Conservation (phyloP, 2,329 filamentous ascomycete species). For the Ceratocystis eucalypticola region DNA sequence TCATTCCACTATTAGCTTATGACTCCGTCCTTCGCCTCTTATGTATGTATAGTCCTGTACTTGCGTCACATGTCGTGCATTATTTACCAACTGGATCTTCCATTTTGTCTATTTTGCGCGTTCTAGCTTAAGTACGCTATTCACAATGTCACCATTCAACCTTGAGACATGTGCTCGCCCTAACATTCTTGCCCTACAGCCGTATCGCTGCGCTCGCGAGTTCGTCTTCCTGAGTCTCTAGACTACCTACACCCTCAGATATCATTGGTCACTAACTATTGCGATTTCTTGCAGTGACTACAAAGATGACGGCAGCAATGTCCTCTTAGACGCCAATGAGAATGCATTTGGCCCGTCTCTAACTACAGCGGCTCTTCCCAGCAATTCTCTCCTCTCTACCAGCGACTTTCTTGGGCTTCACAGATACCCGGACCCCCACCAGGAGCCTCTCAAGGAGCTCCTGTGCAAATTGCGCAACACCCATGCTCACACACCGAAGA, state of each 20-base stretch:
- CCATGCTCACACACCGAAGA: conserved; percentile 60
- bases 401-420: conserved; percentile 71
- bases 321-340: conserved; percentile 95
- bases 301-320: conserved; percentile 92
- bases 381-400: conserved; percentile 28
- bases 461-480: conserved; percentile 82
- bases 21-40: conserved; percentile 8
- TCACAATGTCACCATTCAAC: conserved; percentile 51
- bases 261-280: not conserved
- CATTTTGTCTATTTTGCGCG: not conserved
- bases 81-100: not conserved
- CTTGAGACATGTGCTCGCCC: conserved; percentile 59
- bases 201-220: conserved; percentile 74
- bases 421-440: conserved; percentile 94
- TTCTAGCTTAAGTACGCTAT: not conserved
- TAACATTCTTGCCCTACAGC: conserved; percentile 63
- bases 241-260: not conserved
- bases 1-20: conserved; percentile 3
- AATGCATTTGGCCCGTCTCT: conserved; percentile 87
- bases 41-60: not conserved
- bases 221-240: conserved; percentile 31
- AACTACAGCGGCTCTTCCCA: conserved; percentile 33
- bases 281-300: conserved; percentile 58
- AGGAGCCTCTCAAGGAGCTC: conserved; percentile 68
- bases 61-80: not conserved